These are phyloP conservation scores for Rhodotorula sp. DNA, from an alignment of 1,284 basidiomycete species.

Conservation along the genomic window DNA sequence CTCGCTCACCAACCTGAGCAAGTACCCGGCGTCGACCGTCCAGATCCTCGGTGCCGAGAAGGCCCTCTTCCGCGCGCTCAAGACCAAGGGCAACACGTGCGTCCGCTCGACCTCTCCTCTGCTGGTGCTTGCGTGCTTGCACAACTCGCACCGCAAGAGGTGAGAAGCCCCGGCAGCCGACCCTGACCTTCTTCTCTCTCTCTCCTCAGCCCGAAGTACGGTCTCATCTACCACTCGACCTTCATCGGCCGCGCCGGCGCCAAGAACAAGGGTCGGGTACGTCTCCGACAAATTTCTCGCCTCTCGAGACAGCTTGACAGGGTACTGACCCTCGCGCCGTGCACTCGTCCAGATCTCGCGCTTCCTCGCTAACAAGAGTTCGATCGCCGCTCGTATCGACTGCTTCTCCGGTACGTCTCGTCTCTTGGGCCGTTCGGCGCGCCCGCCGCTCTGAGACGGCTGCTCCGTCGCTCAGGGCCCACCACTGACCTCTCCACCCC, in stretches of 20 bases:
- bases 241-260: conserved; percentile 94
- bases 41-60: conserved; percentile 99
- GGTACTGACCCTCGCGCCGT: too few relatives aligned
- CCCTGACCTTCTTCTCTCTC: neutral
- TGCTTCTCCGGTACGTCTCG: conserved; percentile 66
- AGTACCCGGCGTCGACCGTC: conserved; percentile 96
- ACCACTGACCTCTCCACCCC: conserved; percentile 40
- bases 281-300: neutral
- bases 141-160: neutral
- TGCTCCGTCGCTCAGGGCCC: neutral
- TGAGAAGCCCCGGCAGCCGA: neutral
- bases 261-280: conserved; percentile 86
- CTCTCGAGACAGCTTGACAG: neutral
- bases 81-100: conserved; percentile 96
- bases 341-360: conserved; percentile 52
- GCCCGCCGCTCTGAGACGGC: conserved; percentile 43
- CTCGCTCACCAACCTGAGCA: conserved; percentile 87
- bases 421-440: conserved; percentile 51
- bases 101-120: conserved; percentile 39
- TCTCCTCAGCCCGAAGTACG: conserved; percentile 62
- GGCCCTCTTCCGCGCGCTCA: conserved; percentile 94
- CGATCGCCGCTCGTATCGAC: conserved; percentile 96
- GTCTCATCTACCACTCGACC: conserved; percentile 80
- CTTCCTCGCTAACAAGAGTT: conserved; percentile 98
- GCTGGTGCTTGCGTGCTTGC: conserved; percentile 16